Percentiles rank a stretch among this genome's conserved stretches.
Evolutionary conservation across 352 stramenopile genomes (phyloP).

Genomic region (Phytophthora pluvialis): DNA sequence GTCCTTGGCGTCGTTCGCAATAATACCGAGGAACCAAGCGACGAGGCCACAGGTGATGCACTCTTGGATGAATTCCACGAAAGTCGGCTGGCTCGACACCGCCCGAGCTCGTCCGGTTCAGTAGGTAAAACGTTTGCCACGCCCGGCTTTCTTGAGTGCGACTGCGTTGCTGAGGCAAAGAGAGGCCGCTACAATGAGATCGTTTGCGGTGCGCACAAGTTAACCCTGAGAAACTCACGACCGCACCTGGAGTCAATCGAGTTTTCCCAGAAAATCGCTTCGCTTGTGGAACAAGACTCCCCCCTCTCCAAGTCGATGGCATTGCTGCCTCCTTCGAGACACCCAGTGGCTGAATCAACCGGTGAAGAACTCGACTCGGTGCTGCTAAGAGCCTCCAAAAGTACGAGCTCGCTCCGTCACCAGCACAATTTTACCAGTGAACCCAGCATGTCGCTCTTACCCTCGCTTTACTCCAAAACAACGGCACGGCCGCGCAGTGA

Average conservation of each 20-base stretch:
- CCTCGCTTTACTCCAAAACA: conserved; percentile 24
- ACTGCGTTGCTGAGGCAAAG: conserved; percentile 52
- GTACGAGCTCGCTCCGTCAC: conserved; percentile 37
- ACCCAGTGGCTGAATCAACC: not conserved
- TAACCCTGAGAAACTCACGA: conserved; percentile 64
- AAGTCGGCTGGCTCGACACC: conserved; percentile 6
- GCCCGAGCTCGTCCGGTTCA: not conserved
- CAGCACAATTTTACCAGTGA: conserved; percentile 40
- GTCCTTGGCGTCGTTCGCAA: not conserved
- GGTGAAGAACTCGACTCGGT: conserved; percentile 37
- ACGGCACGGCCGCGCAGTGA: not conserved
- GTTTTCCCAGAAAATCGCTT: conserved; percentile 24
- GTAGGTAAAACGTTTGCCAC: conserved; percentile 32
- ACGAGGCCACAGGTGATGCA: conserved; percentile 10
- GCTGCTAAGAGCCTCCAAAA: conserved; percentile 39
- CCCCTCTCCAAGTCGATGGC: conserved; percentile 19
- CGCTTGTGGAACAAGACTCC: conserved; percentile 17
- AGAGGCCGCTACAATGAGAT: conserved; percentile 53
- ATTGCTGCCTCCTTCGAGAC: conserved; percentile 8
- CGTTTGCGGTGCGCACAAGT: conserved; percentile 62
- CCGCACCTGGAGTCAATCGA: conserved; percentile 48
- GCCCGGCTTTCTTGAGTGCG: conserved; percentile 46
- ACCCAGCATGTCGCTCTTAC: conserved; percentile 28
- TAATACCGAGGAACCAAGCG: not conserved
- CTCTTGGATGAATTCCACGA: conserved; percentile 33